Evolutionary conservation across 768 basidiomycete species (phyloP), one percentile per base, ranked within the genome.

Genomic region (Agaricus sinodeliciosus): DNA sequence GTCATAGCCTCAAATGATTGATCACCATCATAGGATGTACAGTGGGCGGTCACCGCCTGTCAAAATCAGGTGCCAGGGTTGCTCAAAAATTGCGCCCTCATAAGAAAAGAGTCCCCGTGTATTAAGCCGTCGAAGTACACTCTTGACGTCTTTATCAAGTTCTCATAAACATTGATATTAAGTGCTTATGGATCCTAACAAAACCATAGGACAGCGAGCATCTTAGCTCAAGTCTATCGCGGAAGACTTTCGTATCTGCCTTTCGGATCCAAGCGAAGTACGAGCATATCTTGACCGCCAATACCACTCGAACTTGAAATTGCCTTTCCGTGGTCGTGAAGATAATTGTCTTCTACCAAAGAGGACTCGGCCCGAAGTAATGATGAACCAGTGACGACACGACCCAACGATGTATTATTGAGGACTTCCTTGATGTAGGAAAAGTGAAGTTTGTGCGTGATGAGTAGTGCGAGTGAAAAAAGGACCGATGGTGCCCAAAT

Each of bases 401-500:
- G 27, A 13, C 49, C 49, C 11, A 50, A 9, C 12, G 49, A 50
- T 2, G 49, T 50, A 34, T 43, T 40, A 5, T 50, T 41, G 3
- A 50, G 22, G 11, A 50, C 41, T 3, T 42, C 19, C 9, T 28
- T 34, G 28, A 50, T 43, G 16, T 34, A 27, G 6, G 13, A 26
- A 19, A 50, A 50, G 34, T 26, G 41, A 13, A 50, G 37, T 27
- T 12, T 16, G 18, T 27, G 49, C 15, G 28, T 34, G n/a, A 31
- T 15, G 6, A 50, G 26, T 5, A 50, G 49, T 26, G 27, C 15
- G 13, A 50, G 7, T 3, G 49, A 27, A 11, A 22, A 9, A 13
- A 42, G 11, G 22, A 50, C 41, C 1, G 49, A 15, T 8, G 48
- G 48, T 11, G n/a, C 41, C 49, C 41, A 50, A 19, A 50, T 50